phyloP scores from a whole-genome alignment of 1,139 yeast genomes.

The Sugiyamaella xylanicola region DNA sequence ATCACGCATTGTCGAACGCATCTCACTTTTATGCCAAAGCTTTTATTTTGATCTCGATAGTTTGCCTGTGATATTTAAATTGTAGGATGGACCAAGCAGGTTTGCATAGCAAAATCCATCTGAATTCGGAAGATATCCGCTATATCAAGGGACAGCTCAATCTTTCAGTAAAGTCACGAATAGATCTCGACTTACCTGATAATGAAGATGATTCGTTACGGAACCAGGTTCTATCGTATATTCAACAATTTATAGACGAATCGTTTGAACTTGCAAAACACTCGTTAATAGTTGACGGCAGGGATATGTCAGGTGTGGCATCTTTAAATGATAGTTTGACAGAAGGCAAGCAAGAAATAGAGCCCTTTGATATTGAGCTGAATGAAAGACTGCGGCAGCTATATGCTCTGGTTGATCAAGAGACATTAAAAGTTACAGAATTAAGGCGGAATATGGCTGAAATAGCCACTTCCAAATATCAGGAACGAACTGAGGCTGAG shows the following conservation, averaged over 20 bases:
- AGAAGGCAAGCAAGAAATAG: conserved; percentile 42
- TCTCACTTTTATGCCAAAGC: too few species aligned
- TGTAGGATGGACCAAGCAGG: conserved; percentile 7
- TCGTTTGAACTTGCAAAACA: conserved; percentile 56
- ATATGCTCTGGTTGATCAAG: conserved; percentile 54
- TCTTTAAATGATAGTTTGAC: conserved; percentile 28
- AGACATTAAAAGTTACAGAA: conserved; percentile 53
- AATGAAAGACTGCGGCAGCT: conserved; percentile 53
- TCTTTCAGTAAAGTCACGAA: conserved; percentile 47
- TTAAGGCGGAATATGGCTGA: conserved; percentile 53
- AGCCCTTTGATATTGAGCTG: conserved; percentile 61
- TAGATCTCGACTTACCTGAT: conserved; percentile 52
- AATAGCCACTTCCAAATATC: conserved; percentile 30
- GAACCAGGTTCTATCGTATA: conserved; percentile 47
- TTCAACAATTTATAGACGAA: conserved; percentile 49
- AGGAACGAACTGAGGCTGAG: conserved; percentile 24
- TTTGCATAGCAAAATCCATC: conserved; percentile 45
- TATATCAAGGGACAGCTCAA: conserved; percentile 51
- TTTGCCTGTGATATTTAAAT: too few species aligned
- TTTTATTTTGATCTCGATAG: too few species aligned
- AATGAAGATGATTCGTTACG: conserved; percentile 50
- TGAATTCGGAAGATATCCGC: conserved; percentile 55
- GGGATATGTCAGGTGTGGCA: conserved; percentile 29
- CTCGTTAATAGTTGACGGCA: conserved; percentile 53
- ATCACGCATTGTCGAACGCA: too few species aligned